Base-by-base conservation (phyloP, 2,329 filamentous ascomycete genomes). In the Penicillium paneum region DNA sequence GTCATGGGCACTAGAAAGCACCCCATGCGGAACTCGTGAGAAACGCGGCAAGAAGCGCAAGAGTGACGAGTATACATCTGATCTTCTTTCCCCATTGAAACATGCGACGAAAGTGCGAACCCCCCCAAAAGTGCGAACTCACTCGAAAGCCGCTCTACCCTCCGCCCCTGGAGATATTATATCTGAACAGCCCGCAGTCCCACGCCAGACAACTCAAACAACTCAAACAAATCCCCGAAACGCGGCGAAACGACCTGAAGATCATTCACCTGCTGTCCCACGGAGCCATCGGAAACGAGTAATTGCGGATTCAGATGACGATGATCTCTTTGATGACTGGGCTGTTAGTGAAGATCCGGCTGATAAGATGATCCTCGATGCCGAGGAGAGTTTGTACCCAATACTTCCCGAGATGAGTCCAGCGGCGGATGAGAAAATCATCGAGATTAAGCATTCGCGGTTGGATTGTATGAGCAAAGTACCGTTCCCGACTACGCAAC, bases 11-110 rank as follows among this genome's bases (percentile, higher is more conserved):
- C 76, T 78, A 61, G 74, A 76, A 36, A 70, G 67, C 51, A 75
- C 76, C 13, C 65, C 65, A 43, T 70, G 74, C 19, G 64, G 65
- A 47, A 68, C 74, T 21, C 28, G 61, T 19, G 64, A 71, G 19
- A 73, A 71, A 49, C 71, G 70, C 58, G 75, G 75, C 5, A 78
- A 74, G 62, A 80, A 80, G 62, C 70, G 78, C 47, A 80, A 79
- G 62, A 80, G 77, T 56, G 73, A 78, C 21, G 78, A 79, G 54
- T 76, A 76, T 52, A 66, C 69, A 35, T 71, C 68, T 6, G 73
- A 76, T 53, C 63, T 74, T 21, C 54, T 65, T 6, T 72, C 70
- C 2, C 67, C 73, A 2, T 66, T 60, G n/a, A 70, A 68, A 29
- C 56, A 64, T 54, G 42, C 56, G 13, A 57, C 61, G 4, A 68